Percentiles rank a stretch among this genome's conserved stretches.
Conservation (phyloP, 2,329 filamentous ascomycete genomes). For the Zymoseptoria passerinii region DNA sequence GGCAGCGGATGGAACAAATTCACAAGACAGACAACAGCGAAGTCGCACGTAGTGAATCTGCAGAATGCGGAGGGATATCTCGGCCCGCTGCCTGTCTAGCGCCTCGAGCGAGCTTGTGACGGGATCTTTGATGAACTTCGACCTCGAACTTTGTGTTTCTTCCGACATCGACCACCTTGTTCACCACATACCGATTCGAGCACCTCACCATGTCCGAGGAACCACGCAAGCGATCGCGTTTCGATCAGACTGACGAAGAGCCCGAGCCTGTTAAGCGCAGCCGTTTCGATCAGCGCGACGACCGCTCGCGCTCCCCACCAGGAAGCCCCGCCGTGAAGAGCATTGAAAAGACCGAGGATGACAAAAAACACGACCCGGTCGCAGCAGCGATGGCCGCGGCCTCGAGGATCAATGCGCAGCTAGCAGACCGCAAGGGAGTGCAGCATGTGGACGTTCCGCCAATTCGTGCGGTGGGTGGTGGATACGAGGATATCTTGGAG, state of each 20-base stretch:
- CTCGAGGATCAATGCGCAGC: conserved; percentile 42
- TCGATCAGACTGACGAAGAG: conserved; percentile 84
- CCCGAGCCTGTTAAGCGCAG: conserved; percentile 53
- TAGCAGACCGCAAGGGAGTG: conserved; percentile 64
- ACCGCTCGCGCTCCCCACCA: conserved; percentile 77
- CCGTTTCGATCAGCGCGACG: conserved; percentile 63
- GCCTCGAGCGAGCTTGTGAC: background rate
- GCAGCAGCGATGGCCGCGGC: conserved; percentile 75
- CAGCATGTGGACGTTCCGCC: conserved; percentile 86
- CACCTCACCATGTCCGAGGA: conserved; percentile 60
- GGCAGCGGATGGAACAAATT: background rate
- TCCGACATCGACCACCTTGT: background rate
- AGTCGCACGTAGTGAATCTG: background rate
- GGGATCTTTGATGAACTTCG: background rate
- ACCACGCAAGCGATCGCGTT: conserved; percentile 68
- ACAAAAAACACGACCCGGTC: conserved; percentile 21
- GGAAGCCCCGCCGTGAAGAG: conserved; percentile 56
- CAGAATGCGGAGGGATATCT: background rate
- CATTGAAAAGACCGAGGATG: conserved; percentile 44
- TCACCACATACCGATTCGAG: background rate
- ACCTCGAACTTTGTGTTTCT: background rate
- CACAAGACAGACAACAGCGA: too few relatives aligned
- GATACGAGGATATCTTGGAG: conserved; percentile 10
- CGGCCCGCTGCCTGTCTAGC: background rate
- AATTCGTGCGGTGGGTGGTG: conserved; percentile 49